Conservation (phyloP, 306 rosid species). For the Betula pendula region DNA sequence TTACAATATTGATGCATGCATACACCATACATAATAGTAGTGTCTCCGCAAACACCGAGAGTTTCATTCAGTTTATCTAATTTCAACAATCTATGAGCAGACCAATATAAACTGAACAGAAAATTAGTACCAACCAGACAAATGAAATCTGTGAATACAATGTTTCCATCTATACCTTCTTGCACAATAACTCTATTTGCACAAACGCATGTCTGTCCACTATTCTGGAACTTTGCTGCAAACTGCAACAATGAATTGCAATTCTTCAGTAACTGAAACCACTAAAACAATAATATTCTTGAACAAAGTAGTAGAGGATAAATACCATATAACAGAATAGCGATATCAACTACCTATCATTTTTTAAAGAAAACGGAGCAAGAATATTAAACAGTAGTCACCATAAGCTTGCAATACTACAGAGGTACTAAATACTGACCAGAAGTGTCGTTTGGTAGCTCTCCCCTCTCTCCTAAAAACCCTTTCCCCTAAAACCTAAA, state of each 20-base stretch:
- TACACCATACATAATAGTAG: neutral
- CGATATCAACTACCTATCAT: neutral
- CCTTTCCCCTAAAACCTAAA: too few species aligned
- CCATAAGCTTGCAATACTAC: neutral
- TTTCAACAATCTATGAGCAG: neutral
- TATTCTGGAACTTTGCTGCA: constrained; percentile 92
- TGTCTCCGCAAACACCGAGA: neutral
- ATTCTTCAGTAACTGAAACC: constrained; percentile 21
- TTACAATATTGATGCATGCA: neutral
- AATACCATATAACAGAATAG: neutral
- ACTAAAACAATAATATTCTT: constrained; percentile 9
- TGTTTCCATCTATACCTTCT: constrained; percentile 64
- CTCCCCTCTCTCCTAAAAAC: too few species aligned
- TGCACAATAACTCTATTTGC: constrained; percentile 95
- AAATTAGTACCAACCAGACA: constrained; percentile 28
- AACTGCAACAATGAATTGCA: constrained; percentile 50
- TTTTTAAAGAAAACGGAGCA: neutral
- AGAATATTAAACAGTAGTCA: neutral
- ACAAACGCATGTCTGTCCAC: constrained; percentile 97
- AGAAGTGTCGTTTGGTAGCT: too few species aligned
- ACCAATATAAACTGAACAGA: constrained; percentile 17
- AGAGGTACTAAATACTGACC: too few species aligned
- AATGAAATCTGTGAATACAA: constrained; percentile 19
- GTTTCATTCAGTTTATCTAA: neutral
- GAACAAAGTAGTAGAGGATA: neutral